phyloP scores from a whole-genome alignment of 352 stramenopile species.

The Phytophthora macrochlamydospora region DNA sequence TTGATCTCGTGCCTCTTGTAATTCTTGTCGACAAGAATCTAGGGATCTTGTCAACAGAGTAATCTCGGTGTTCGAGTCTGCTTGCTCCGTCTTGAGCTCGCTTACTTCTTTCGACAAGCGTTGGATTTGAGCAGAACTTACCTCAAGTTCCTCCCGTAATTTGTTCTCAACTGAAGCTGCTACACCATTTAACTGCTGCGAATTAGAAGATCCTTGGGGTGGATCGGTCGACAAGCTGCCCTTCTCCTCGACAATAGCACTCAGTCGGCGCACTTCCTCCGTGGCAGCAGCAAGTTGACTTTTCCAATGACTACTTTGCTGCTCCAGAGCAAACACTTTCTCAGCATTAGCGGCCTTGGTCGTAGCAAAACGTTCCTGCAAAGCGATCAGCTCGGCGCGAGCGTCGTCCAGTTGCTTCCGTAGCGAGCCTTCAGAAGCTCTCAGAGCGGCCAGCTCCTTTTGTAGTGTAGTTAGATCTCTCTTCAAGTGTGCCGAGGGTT shows the following conservation, averaged over 20 bases:
- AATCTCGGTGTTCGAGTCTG: slow-evolving; percentile 33
- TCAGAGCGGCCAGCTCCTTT: slow-evolving; percentile 31
- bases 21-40: slow-evolving; percentile 25
- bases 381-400: slow-evolving; percentile 21
- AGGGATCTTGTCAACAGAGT: slow-evolving; percentile 26
- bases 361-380: slow-evolving; percentile 41
- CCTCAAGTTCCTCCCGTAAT: slow-evolving; percentile 8
- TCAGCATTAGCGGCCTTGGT: slow-evolving; percentile 48
- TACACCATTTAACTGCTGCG: neutral
- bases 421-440: slow-evolving; percentile 20
- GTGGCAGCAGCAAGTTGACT: slow-evolving; percentile 18
- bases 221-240: neutral
- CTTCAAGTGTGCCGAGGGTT: slow-evolving; percentile 4
- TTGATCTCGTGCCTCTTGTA: slow-evolving; percentile 22
- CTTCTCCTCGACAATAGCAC: slow-evolving; percentile 7
- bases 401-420: slow-evolving; percentile 29
- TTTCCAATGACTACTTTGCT: slow-evolving; percentile 35
- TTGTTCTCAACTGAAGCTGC: slow-evolving; percentile 1
- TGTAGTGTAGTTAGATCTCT: slow-evolving; percentile 19
- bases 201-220: neutral
- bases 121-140: slow-evolving; percentile 7
- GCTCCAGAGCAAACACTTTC: slow-evolving; percentile 45
- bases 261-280: slow-evolving; percentile 27
- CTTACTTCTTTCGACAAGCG: slow-evolving; percentile 27
- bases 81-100: slow-evolving; percentile 24